A percentile compares a stretch with the other conserved stretches of the same genome.
Conservation (phyloP, 164 flowering plant species). For the Vitis amurensis region DNA sequence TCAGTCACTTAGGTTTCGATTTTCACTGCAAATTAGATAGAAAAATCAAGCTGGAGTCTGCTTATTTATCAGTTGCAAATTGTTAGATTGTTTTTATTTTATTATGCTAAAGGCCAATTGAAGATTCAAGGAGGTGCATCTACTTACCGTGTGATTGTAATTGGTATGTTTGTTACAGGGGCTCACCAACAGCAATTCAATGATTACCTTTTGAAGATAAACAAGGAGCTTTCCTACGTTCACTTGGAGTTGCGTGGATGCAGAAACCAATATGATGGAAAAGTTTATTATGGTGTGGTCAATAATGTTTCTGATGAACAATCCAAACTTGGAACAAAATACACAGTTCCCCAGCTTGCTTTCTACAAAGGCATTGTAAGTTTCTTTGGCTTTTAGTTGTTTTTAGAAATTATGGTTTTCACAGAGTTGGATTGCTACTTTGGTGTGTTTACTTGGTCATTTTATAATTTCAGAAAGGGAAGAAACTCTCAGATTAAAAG, state of each 20-base stretch:
- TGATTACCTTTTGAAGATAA: conserved; percentile 66
- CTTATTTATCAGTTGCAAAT: no score
- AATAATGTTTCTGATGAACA: conserved; percentile 92
- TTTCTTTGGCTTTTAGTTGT: background rate
- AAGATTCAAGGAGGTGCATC: background rate
- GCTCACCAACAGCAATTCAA: conserved; percentile 42
- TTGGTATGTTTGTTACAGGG: conserved; percentile 30
- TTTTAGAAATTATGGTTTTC: background rate
- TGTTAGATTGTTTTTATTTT: background rate
- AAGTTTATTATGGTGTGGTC: conserved; percentile 77
- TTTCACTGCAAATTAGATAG: no score
- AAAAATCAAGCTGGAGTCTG: no score
- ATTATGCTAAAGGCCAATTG: background rate
- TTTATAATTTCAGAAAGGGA: no score
- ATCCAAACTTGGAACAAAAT: conserved; percentile 86
- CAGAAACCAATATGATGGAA: conserved; percentile 79
- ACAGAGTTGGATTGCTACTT: background rate
- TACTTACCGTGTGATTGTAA: background rate
- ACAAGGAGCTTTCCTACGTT: conserved; percentile 72
- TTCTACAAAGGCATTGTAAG: conserved; percentile 84
- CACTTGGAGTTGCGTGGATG: conserved; percentile 87
- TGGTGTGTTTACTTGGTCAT: no score
- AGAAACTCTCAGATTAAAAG: no score
- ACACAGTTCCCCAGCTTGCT: conserved; percentile 83
- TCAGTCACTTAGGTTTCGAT: no score